Base-by-base conservation (phyloP, 148 eudicot species). In the Camellia japonica region DNA sequence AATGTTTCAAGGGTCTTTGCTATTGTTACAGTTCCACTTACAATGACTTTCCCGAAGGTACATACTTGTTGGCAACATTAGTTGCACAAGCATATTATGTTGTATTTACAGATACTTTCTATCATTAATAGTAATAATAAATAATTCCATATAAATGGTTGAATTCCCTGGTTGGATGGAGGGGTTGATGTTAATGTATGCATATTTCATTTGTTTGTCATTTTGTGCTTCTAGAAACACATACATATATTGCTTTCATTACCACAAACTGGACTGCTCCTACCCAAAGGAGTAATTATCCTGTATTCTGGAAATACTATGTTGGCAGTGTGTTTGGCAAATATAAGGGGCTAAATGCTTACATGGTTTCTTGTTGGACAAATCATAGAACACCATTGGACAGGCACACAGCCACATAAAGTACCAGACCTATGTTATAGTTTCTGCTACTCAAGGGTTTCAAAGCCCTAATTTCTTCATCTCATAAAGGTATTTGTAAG, bases 21-120 rank as follows among this genome's bases (percentile, higher is more conserved):
- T 75, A 87, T 80, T 84, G 83, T 94, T 51, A 85, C 95, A 1
- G 86, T 97, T 76, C 98, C 98, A 68, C 64, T 97, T 73, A 97
- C 99, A 46, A 89, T 90, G 86, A 81, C 54, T 86, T 97, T 97
- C 86, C 91, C 97, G 0, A 88, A 94, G 98, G 99, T 97, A 87
- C 20, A 49, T 56, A 41, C 38, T 30, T 30, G 38, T 20, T 63
- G 20, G 71, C 78, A 43, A 5, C 14, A 69, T 70, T 49, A 10
- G 49, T 62, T 71, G 43, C 75, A 2, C 55, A 6, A 52, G 68
- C 10, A 30, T 51, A 66, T 8, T 52, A 43, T 79, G 7, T 20
- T 56, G 63, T 56, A 38, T 51, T 2, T 5, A 3, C 59, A 65
- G 51, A 61, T 66, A 54, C 6, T 63, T 30, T 30, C 64, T 49